Conservation (phyloP, 2,329 filamentous ascomycete genomes). For the Orbilia blumenaviensis region DNA sequence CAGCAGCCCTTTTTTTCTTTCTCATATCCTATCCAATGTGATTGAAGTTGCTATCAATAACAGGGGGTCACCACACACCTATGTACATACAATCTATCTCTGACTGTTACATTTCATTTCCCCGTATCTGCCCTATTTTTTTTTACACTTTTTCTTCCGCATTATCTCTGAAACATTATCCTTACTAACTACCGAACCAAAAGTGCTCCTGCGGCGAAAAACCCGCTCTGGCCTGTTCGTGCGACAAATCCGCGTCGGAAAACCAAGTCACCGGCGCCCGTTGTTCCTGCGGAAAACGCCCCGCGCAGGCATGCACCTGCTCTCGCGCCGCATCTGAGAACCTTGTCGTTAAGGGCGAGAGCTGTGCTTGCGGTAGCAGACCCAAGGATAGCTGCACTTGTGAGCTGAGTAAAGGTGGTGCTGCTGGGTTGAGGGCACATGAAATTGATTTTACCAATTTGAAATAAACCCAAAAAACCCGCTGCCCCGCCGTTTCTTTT, state of each 20-base stretch:
- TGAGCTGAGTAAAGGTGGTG: slow-evolving; percentile 30
- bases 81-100: background rate
- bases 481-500: no score
- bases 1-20: background rate
- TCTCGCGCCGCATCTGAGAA: slow-evolving; percentile 40
- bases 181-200: background rate
- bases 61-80: no score
- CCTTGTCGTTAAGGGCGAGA: slow-evolving; percentile 21
- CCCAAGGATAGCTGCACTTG: slow-evolving; percentile 46
- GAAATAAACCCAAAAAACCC: no score
- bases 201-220: slow-evolving; percentile 51
- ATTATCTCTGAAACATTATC: slow-evolving; percentile 20
- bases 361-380: slow-evolving; percentile 46
- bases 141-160: background rate
- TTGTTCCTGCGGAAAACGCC: slow-evolving; percentile 50
- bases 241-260: slow-evolving; percentile 29
- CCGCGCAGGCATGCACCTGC: slow-evolving; percentile 50
- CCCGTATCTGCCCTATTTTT: background rate
- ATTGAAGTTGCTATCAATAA: background rate
- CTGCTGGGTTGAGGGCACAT: slow-evolving; percentile 29
- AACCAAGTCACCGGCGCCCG: slow-evolving; percentile 51
- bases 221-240: slow-evolving; percentile 32
- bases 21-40: background rate
- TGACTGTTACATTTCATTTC: background rate
- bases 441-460: slow-evolving; percentile 48